A percentile compares a stretch with the other conserved stretches of the same genome.
phyloP scores from a whole-genome alignment of 164 flowering plant genomes.

The Dillenia turbinata region DNA sequence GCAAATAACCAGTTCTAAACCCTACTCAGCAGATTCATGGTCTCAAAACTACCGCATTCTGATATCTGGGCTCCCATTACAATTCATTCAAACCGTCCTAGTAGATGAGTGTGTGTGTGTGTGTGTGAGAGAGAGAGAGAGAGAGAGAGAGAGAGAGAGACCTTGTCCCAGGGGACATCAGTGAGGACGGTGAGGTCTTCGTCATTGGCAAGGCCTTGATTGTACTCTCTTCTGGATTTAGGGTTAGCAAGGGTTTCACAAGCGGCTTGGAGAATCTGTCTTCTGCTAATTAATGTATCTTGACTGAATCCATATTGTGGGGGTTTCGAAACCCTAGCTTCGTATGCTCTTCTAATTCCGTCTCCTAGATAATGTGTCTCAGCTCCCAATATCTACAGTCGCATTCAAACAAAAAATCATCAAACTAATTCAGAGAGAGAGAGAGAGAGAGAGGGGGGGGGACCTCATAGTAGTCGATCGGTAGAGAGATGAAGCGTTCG shows the following conservation, averaged over 20 bases:
- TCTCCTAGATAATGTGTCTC: constrained; percentile 85
- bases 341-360: constrained; percentile 79
- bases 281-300: constrained; percentile 64
- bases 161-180: constrained; percentile 91
- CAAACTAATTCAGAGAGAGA: not conserved
- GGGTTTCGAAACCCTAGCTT: constrained; percentile 76
- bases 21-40: too few relatives aligned
- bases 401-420: not conserved
- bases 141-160: constrained; percentile 13
- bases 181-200: constrained; percentile 54
- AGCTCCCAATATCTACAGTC: constrained; percentile 52
- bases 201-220: constrained; percentile 63
- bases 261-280: constrained; percentile 90
- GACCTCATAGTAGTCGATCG: constrained; percentile 78
- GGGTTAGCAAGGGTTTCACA: constrained; percentile 76
- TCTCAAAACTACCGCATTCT: too few relatives aligned
- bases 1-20: too few relatives aligned
- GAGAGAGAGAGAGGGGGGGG: not conserved
- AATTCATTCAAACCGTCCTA: too few relatives aligned
- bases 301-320: constrained; percentile 82
- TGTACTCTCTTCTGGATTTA: constrained; percentile 63
- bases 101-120: too few relatives aligned
- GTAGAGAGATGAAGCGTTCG: constrained; percentile 62
- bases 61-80: too few relatives aligned
- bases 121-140: not conserved